Evolutionary conservation across 192 early-diverging fungal species (phyloP).

Genomic region (Coemansia sp.): DNA sequence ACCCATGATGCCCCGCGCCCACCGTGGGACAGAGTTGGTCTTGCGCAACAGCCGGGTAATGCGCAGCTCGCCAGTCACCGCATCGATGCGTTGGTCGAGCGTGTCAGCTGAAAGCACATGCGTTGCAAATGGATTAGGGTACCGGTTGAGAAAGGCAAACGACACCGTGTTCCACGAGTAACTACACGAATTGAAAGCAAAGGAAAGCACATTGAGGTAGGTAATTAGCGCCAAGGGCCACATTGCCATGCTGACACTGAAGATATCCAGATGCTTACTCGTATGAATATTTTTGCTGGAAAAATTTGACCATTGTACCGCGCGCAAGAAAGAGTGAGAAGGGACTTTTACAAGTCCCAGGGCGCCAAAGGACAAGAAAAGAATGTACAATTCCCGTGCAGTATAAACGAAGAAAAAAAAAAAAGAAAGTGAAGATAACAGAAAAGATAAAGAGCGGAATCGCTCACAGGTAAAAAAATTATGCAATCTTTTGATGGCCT

Average conservation of each 20-base stretch:
- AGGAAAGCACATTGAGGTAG: neutral
- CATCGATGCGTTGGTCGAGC: constrained; percentile 82
- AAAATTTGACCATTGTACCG: constrained; percentile 76
- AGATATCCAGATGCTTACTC: constrained; percentile 55
- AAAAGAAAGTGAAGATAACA: neutral
- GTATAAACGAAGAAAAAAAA: neutral
- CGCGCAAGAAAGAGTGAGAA: neutral
- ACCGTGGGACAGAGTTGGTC: constrained; percentile 81
- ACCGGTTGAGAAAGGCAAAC: constrained; percentile 87
- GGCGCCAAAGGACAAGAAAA: constrained; percentile 1
- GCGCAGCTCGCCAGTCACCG: constrained; percentile 73
- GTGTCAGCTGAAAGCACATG: constrained; percentile 94
- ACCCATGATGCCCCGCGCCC: constrained; percentile 79
- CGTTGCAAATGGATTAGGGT: constrained; percentile 96
- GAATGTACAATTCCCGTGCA: neutral
- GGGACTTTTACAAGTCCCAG: neutral
- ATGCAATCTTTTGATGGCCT: neutral
- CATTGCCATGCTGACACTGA: neutral
- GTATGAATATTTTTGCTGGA: constrained; percentile 73
- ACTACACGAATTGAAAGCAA: constrained; percentile 24
- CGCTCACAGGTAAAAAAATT: neutral
- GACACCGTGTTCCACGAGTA: constrained; percentile 84
- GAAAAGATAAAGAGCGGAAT: neutral
- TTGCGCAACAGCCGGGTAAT: constrained; percentile 91
- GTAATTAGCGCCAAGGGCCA: neutral